Evolutionary conservation across 73 alveolate species (phyloP).

Genomic region (Paramecium primaurelia): DNA sequence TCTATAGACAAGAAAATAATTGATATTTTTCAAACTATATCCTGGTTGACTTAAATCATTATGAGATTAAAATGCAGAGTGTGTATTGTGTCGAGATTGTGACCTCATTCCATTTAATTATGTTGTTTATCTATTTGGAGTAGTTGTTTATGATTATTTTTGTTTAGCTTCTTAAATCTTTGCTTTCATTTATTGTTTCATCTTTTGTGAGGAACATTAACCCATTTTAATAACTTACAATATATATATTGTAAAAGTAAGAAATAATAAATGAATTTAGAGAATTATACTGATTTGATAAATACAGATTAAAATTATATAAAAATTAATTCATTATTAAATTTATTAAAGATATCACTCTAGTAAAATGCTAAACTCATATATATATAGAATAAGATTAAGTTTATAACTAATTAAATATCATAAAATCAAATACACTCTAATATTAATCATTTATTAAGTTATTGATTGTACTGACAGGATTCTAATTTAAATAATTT

Average conservation of each 20-base stretch:
- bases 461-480: neutral
- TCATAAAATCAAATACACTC: neutral
- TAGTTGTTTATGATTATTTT: neutral
- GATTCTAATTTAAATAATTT: neutral
- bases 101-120: neutral
- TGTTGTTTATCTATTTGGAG: neutral
- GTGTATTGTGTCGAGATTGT: neutral
- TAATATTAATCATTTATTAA: neutral
- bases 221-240: neutral
- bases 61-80: neutral
- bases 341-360: neutral
- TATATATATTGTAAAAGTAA: neutral
- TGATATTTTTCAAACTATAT: neutral
- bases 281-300: neutral
- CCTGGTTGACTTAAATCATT: neutral
- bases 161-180: neutral
- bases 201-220: neutral
- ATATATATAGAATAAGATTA: neutral
- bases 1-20: neutral
- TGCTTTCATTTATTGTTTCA: neutral
- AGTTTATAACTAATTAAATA: neutral
- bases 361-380: neutral
- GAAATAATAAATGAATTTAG: neutral
- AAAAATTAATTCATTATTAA: neutral
- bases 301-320: neutral